These are phyloP conservation scores for Apiospora sp. DNA, from an alignment of 2,329 filamentous ascomycete species.

Conservation along the genomic window DNA sequence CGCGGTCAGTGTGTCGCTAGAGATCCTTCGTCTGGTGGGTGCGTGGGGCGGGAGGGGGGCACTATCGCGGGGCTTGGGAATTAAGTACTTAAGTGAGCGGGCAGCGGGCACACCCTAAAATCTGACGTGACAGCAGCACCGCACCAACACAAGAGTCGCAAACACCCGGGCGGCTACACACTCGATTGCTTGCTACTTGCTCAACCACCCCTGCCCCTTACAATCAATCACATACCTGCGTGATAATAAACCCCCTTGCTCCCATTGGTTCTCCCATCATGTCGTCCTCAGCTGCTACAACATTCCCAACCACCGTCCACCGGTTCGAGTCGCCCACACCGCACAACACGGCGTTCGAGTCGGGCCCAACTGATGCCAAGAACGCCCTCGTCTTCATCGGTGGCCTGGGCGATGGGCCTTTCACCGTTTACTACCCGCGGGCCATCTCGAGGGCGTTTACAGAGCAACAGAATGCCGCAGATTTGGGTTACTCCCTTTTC, in stretches of 20 bases:
- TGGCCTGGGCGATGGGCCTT: constrained; percentile 75
- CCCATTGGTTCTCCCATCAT: neutral
- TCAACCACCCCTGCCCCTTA: neutral
- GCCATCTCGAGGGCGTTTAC: constrained; percentile 54
- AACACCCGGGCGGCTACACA: neutral
- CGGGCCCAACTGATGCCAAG: constrained; percentile 48
- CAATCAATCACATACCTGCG: too few species aligned
- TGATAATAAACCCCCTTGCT: neutral
- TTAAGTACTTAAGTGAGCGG: neutral
- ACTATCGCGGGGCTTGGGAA: neutral
- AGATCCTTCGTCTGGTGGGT: neutral
- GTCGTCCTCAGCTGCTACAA: neutral
- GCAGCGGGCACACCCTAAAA: neutral
- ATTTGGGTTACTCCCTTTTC: constrained; percentile 60
- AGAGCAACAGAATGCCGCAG: constrained; percentile 34
- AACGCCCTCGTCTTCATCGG: constrained; percentile 75
- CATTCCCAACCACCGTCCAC: constrained; percentile 56
- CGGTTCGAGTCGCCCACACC: constrained; percentile 48
- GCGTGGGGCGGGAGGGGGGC: neutral
- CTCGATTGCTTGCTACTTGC: neutral
- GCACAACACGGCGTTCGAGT: constrained; percentile 56
- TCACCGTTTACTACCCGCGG: constrained; percentile 67
- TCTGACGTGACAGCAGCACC: neutral
- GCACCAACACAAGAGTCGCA: neutral
- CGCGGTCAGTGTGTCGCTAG: too few species aligned